Conservation (phyloP, 1,284 basidiomycete species). For the Gymnopus androsaceus region DNA sequence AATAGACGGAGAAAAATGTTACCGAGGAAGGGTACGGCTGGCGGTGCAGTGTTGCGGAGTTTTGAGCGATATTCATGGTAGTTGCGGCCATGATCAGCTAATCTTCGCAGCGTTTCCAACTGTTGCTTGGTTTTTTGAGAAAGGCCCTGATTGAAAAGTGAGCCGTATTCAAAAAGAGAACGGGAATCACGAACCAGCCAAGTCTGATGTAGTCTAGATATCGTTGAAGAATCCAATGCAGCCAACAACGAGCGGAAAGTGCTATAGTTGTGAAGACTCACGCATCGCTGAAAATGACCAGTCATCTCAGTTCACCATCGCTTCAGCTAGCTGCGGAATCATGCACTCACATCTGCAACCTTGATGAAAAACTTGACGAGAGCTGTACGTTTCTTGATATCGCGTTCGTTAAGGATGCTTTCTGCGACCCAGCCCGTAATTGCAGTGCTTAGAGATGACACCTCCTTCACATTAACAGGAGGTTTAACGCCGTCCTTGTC, state of each 20-base stretch:
- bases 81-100: conserved; percentile 90
- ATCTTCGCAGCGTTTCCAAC: conserved; percentile 78
- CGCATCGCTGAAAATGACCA: conserved; percentile 69
- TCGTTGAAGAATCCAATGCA: conserved; percentile 92
- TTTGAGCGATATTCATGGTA: conserved; percentile 90
- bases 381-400: conserved; percentile 83
- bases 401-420: conserved; percentile 86
- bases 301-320: conserved; percentile 28
- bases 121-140: conserved; percentile 82
- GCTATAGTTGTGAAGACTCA: conserved; percentile 86
- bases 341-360: conserved; percentile 80
- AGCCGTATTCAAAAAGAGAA: conserved; percentile 1
- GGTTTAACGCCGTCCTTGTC: conserved; percentile 67
- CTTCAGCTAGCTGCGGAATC: conserved; percentile 24
- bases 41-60: conserved; percentile 80
- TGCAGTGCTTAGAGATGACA: conserved; percentile 87
- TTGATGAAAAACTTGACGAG: conserved; percentile 97
- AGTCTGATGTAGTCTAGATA: conserved; percentile 87
- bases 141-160: conserved; percentile 58
- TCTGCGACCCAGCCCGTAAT: conserved; percentile 97
- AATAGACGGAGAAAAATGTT: conserved; percentile 13
- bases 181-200: conserved; percentile 70
- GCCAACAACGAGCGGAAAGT: conserved; percentile 92
- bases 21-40: conserved; percentile 93
- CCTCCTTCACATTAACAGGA: conserved; percentile 76